Evolutionary conservation across 768 basidiomycete genomes (phyloP).

Genomic region (Royoungia palumana): DNA sequence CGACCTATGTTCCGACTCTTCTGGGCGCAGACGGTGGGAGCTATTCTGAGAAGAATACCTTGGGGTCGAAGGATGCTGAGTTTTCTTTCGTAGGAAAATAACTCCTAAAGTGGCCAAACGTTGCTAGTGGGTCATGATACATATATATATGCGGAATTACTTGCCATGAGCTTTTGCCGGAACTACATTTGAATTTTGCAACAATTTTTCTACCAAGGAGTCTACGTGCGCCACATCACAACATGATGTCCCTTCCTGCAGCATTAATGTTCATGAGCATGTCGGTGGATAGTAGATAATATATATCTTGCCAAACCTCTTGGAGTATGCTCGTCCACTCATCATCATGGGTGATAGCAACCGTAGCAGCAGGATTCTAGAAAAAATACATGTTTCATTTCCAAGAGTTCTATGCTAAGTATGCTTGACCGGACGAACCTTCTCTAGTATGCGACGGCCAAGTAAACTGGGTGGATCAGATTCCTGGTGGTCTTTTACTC

Average conservation of each 20-base stretch:
- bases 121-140: too few relatives aligned
- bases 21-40: too few relatives aligned
- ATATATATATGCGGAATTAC: too few relatives aligned
- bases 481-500: too few relatives aligned
- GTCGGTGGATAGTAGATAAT: background rate
- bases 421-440: background rate
- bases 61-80: too few relatives aligned
- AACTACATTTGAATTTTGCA: background rate
- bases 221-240: background rate
- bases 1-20: too few relatives aligned
- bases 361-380: background rate
- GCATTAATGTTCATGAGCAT: background rate
- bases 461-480: too few relatives aligned
- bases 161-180: too few relatives aligned
- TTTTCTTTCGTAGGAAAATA: too few relatives aligned
- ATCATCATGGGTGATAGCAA: conserved; percentile 10
- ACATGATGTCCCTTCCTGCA: background rate
- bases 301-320: background rate
- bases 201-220: too few relatives aligned
- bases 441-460: conserved; percentile 1
- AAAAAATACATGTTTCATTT: background rate
- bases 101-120: too few relatives aligned
- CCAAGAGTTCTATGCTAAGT: background rate
- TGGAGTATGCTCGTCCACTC: conserved; percentile 12
- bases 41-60: too few relatives aligned